A percentile compares a stretch with the other conserved stretches of the same genome.
These are phyloP conservation scores for Pugionium cornutum DNA, from an alignment of 345 rosid species.

Conservation along the genomic window DNA sequence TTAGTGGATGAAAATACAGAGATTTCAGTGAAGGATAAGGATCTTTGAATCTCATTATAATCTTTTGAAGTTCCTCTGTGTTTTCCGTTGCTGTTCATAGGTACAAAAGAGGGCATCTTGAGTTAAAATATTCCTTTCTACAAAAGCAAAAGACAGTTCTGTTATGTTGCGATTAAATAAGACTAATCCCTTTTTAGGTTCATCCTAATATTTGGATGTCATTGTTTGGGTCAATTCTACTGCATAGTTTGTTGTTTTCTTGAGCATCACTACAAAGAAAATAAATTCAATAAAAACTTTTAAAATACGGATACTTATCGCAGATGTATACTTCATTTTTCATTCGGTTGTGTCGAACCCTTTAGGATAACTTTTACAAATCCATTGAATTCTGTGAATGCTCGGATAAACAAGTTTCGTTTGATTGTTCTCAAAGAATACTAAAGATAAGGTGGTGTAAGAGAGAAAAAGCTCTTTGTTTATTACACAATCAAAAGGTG, in stretches of 20 bases:
- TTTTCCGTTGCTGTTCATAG: slow-evolving; percentile 26
- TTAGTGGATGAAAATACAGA: slow-evolving; percentile 26
- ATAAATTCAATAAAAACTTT: slow-evolving; percentile 13
- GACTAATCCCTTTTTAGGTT: slow-evolving; percentile 25
- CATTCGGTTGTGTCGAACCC: background rate
- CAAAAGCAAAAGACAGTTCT: slow-evolving; percentile 10
- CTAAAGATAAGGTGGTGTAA: background rate
- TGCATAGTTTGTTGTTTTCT: slow-evolving; percentile 18
- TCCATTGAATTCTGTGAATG: background rate
- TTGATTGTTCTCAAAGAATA: background rate
- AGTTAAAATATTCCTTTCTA: background rate
- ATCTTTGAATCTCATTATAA: slow-evolving; percentile 23
- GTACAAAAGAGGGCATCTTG: slow-evolving; percentile 10
- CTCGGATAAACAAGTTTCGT: background rate
- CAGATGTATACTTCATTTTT: background rate
- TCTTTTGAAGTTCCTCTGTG: slow-evolving; percentile 15
- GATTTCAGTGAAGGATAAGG: slow-evolving; percentile 34
- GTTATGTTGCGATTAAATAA: slow-evolving; percentile 24
- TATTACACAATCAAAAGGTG: background rate
- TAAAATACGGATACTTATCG: background rate
- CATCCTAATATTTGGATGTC: slow-evolving; percentile 22
- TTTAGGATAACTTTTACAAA: background rate
- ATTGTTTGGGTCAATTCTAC: background rate
- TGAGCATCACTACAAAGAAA: slow-evolving; percentile 1
- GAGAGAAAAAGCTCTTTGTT: background rate